A percentile compares a stretch with the other conserved stretches of the same genome.
Conservation (phyloP, 768 basidiomycete species). For the Tulasnella sp. region DNA sequence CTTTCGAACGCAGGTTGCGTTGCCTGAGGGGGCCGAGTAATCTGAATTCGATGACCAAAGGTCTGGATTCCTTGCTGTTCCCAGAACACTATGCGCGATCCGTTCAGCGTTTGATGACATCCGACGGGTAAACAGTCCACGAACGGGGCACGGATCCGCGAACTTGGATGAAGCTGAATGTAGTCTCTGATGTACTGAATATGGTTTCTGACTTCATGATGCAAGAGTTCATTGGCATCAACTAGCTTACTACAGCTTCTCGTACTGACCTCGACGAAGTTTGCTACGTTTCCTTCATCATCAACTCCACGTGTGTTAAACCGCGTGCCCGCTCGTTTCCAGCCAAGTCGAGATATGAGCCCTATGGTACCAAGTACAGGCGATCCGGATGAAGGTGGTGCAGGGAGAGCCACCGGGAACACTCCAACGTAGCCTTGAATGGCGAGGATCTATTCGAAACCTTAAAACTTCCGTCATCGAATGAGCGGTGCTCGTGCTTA, state of each 20-base stretch:
- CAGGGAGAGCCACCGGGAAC: conserved; percentile 65
- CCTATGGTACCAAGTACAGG: conserved; percentile 65
- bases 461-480: not conserved
- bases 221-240: not conserved
- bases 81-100: conserved; percentile 70
- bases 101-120: not conserved
- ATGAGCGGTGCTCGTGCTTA: conserved; percentile 28
- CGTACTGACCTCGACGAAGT: conserved; percentile 78
- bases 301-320: conserved; percentile 97
- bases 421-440: conserved; percentile 91
- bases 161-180: conserved; percentile 86
- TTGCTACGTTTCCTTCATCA: conserved; percentile 88
- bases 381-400: conserved; percentile 59
- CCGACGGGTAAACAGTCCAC: conserved; percentile 24
- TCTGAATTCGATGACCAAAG: conserved; percentile 87
- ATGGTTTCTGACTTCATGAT: conserved; percentile 73
- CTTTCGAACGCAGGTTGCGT: conserved; percentile 96
- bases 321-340: conserved; percentile 92
- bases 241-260: not conserved
- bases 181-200: conserved; percentile 75
- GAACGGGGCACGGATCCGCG: conserved; percentile 90
- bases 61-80: conserved; percentile 95
- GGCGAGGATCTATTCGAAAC: conserved; percentile 51
- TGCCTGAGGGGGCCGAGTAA: conserved; percentile 79
- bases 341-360: conserved; percentile 78